A percentile compares a stretch with the other conserved stretches of the same genome.
Evolutionary conservation across 768 basidiomycete genomes (phyloP).

Genomic region (Lentinula raphanica): DNA sequence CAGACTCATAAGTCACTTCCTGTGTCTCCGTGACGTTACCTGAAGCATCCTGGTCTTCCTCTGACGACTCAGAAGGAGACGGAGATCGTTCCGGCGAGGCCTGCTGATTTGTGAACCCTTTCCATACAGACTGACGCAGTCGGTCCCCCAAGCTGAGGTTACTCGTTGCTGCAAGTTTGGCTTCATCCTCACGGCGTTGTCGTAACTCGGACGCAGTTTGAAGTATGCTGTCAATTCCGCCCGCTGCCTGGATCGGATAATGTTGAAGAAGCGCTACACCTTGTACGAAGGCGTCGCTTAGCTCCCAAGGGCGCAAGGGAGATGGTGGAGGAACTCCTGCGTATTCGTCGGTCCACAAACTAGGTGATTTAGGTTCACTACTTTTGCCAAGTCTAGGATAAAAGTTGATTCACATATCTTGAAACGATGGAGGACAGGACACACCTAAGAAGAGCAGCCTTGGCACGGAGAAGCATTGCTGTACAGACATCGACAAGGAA

Average conservation of each 20-base stretch:
- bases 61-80: slow-evolving; percentile 27
- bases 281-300: slow-evolving; percentile 62
- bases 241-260: slow-evolving; percentile 61
- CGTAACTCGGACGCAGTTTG: slow-evolving; percentile 63
- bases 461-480: slow-evolving; percentile 59
- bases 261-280: slow-evolving; percentile 57
- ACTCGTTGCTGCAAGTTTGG: slow-evolving; percentile 23
- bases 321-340: slow-evolving; percentile 31
- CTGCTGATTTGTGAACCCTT: slow-evolving; percentile 54
- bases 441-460: slow-evolving; percentile 51
- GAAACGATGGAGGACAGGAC: slow-evolving; percentile 7
- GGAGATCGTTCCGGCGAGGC: slow-evolving; percentile 32
- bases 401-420: not conserved
- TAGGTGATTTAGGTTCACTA: slow-evolving; percentile 32
- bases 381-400: slow-evolving; percentile 50
- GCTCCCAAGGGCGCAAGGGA: slow-evolving; percentile 42
- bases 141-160: slow-evolving; percentile 48
- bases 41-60: slow-evolving; percentile 23
- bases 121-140: slow-evolving; percentile 60
- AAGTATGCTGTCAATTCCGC: slow-evolving; percentile 66
- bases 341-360: slow-evolving; percentile 52
- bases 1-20: slow-evolving; percentile 22
- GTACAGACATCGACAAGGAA: slow-evolving; percentile 66
- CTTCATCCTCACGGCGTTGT: slow-evolving; percentile 41
- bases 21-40: slow-evolving; percentile 45